These are phyloP conservation scores for Cladorrhinum sp. DNA, from an alignment of 2,329 filamentous ascomycete genomes.

Conservation along the genomic window DNA sequence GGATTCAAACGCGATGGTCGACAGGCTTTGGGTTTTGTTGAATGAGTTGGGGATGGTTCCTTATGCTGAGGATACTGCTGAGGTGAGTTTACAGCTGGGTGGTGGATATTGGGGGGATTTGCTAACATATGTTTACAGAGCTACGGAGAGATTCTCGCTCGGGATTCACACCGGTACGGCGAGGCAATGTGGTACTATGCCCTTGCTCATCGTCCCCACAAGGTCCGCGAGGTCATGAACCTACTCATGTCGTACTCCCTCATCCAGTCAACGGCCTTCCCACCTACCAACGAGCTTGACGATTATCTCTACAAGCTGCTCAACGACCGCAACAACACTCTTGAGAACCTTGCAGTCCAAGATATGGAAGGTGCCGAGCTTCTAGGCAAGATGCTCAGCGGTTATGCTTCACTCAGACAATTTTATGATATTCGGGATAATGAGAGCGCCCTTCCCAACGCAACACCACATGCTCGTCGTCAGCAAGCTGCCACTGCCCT, in stretches of 20 bases:
- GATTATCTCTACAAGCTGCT: conserved; percentile 67
- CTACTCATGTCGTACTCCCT: conserved; percentile 84
- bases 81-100: conserved; percentile 54
- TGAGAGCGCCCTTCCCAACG: conserved; percentile 32
- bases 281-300: conserved; percentile 69
- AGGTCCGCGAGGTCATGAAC: conserved; percentile 82
- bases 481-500: conserved; percentile 73
- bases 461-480: conserved; percentile 59
- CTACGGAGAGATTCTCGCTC: conserved; percentile 75
- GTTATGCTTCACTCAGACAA: conserved; percentile 84
- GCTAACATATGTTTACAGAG: conserved; percentile 55
- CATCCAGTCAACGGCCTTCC: conserved; percentile 79
- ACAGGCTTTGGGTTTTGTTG: conserved; percentile 77
- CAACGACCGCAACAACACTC: conserved; percentile 65
- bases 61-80: conserved; percentile 76
- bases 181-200: conserved; percentile 89
- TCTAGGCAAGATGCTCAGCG: conserved; percentile 80
- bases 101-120: background rate
- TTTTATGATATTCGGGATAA: conserved; percentile 86
- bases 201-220: conserved; percentile 71
- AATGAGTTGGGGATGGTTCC: conserved; percentile 73
- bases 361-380: conserved; percentile 81
- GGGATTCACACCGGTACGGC: conserved; percentile 74
- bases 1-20: conserved; percentile 67
- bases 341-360: conserved; percentile 68